Base-by-base conservation (phyloP, 1,284 basidiomycete species). In the Ustilago vetiveriae region DNA sequence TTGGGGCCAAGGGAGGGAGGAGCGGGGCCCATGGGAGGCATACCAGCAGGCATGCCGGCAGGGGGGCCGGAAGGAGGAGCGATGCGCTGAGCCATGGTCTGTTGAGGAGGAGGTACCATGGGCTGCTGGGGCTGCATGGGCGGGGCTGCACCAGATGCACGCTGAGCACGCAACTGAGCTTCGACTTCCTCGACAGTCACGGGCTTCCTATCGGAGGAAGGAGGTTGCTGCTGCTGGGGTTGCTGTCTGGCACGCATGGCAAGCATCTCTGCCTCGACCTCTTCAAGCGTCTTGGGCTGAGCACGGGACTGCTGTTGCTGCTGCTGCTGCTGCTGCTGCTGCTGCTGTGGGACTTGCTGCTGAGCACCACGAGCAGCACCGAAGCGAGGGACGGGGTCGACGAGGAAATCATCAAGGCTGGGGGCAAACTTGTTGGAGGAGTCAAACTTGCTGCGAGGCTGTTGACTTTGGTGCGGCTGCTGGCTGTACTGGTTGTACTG, bases 181-280 rank as follows among this genome's bases (percentile, higher is more conserved):
- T 98, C 95, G 64, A 98, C 92, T 82, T 98, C 93, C 70, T 94
- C 91, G 23, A 98, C 83, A 0, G 92, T 95, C 54, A 90, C 88
- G 27, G 88, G 86, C 32, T 88, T 76, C 30, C 67, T 55, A 46
- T 72, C 70, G 37, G 14, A 27, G 30, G 55, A 40, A 39, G 35
- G 43, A 22, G 8, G 84, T n/a, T 44, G 75, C 63, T 48, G 52
- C 29, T 38, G 47, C n/a, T 43, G 40, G 26, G 41, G 52, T 24
- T 48, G 56, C 40, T 63, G 52, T 35, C 52, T 48, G 30, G 23
- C 44, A 36, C 72, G 55, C 40, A 75, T 67, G 26, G 80, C 72
- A 41, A 79, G 76, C 52, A 83, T 70, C 51, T 84, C 79, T 13
- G 83, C 81, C 67, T 84, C 83, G 33, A 83, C 78, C 40, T 83